Conservation (phyloP, 805 yeast genomes). For the Priceomyces medius region DNA sequence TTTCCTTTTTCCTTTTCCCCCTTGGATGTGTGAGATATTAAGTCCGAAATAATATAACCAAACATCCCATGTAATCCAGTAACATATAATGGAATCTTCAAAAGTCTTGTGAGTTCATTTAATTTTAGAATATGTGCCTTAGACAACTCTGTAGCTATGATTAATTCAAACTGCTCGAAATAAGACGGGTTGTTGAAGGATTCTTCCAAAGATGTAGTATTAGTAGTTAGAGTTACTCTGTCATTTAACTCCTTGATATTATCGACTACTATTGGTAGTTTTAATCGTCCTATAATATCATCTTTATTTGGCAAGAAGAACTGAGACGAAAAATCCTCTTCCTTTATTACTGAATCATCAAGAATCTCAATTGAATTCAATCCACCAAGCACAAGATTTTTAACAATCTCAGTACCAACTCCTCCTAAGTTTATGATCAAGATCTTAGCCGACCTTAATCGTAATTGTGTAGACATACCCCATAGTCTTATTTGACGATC, state of each 20-base stretch:
- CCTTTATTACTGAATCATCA: slow-evolving; percentile 55
- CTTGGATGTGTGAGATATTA: slow-evolving; percentile 59
- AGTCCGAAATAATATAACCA: slow-evolving; percentile 79
- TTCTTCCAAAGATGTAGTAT: slow-evolving; percentile 25
- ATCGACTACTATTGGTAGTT: slow-evolving; percentile 53
- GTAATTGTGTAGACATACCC: slow-evolving; percentile 90
- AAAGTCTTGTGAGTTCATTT: slow-evolving; percentile 55
- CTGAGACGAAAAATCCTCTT: slow-evolving; percentile 68
- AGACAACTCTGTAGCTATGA: slow-evolving; percentile 70
- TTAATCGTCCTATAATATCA: slow-evolving; percentile 52
- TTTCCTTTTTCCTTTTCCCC: slow-evolving; percentile 53
- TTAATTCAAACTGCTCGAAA: slow-evolving; percentile 59
- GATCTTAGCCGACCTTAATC: slow-evolving; percentile 69
- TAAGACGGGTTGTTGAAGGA: slow-evolving; percentile 28
- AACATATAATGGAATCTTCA: slow-evolving; percentile 64
- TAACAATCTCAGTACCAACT: slow-evolving; percentile 76
- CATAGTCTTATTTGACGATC: slow-evolving; percentile 94
- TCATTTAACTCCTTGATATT: slow-evolving; percentile 75
- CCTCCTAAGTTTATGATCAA: slow-evolving; percentile 73
- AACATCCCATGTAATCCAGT: slow-evolving; percentile 75
- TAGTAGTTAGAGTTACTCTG: slow-evolving; percentile 60
- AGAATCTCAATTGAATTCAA: slow-evolving; percentile 72
- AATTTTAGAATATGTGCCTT: slow-evolving; percentile 43
- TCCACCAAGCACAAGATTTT: slow-evolving; percentile 87
- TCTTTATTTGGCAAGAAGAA: slow-evolving; percentile 62